Evolutionary conservation across 2,329 filamentous ascomycete species (phyloP).

Genomic region (Trichoderma hamatum): DNA sequence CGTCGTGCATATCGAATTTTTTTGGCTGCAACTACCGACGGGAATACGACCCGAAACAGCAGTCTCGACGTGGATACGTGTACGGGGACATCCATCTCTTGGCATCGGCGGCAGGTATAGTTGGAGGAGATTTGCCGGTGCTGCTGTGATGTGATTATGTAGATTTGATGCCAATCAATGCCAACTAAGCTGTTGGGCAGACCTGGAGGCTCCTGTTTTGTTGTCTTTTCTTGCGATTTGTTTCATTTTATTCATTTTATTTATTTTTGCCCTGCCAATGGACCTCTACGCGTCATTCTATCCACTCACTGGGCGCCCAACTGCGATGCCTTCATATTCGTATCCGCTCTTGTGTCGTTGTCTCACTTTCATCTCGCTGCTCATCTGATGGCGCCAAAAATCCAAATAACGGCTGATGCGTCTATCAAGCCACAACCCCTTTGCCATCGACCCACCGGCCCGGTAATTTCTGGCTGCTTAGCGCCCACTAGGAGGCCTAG

Average conservation of each 20-base stretch:
- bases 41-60: neutral
- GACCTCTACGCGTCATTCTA: neutral
- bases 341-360: neutral
- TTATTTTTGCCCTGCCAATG: neutral
- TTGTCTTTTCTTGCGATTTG: neutral
- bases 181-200: neutral
- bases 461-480: constrained; percentile 8
- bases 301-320: neutral
- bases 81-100: neutral
- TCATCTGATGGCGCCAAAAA: neutral
- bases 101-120: neutral
- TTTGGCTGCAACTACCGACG: constrained; percentile 4
- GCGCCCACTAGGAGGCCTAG: constrained; percentile 4
- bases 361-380: neutral
- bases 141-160: neutral
- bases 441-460: constrained; percentile 21
- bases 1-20: neutral
- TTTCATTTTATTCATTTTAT: too few species aligned
- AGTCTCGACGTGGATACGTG: neutral
- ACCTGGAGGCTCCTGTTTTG: neutral
- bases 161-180: neutral
- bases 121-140: neutral
- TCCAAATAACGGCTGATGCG: neutral
- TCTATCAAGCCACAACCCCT: constrained; percentile 25
- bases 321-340: neutral